These are phyloP conservation scores for Lasiodiplodia hormozganensis DNA, from an alignment of 2,329 filamentous ascomycete genomes.

Conservation along the genomic window DNA sequence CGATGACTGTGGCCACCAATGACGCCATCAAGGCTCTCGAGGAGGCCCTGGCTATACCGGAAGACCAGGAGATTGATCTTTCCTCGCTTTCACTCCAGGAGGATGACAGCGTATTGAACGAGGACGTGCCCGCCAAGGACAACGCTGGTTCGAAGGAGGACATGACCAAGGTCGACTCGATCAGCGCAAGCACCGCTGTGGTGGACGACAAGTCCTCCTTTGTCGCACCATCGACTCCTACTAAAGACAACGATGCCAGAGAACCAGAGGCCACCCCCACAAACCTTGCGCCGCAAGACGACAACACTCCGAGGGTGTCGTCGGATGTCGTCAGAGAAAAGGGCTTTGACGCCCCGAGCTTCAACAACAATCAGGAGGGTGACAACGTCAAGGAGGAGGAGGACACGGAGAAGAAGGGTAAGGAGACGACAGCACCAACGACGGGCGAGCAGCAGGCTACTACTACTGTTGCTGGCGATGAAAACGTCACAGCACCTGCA, in stretches of 20 bases:
- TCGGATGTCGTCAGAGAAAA: slow-evolving; percentile 9
- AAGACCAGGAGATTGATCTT: slow-evolving; percentile 32
- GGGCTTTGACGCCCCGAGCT: slow-evolving; percentile 12
- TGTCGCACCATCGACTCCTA: slow-evolving; percentile 5
- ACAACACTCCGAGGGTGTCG: slow-evolving; percentile 9
- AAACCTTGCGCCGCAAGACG: not conserved
- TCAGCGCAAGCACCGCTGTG: slow-evolving; percentile 11
- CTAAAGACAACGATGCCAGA: slow-evolving; percentile 18
- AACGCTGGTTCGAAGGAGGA: slow-evolving; percentile 13
- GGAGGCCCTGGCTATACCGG: slow-evolving; percentile 37
- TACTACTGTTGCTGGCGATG: slow-evolving; percentile 20
- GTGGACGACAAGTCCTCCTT: slow-evolving; percentile 21
- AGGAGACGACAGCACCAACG: slow-evolving; percentile 23
- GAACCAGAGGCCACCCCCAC: not conserved
- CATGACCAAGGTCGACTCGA: slow-evolving; percentile 19
- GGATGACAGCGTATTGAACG: not conserved
- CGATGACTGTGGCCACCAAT: slow-evolving; percentile 35
- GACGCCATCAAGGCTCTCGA: slow-evolving; percentile 45
- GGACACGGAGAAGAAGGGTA: slow-evolving; percentile 25
- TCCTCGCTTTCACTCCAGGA: slow-evolving; percentile 16
- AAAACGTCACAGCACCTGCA: slow-evolving; percentile 19
- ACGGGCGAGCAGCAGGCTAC: slow-evolving; percentile 25
- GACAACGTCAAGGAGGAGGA: slow-evolving; percentile 16
- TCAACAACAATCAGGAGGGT: slow-evolving; percentile 14
- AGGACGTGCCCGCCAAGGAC: not conserved